Evolutionary conservation across 768 basidiomycete species (phyloP).

Genomic region (Fomitopsis serialis): DNA sequence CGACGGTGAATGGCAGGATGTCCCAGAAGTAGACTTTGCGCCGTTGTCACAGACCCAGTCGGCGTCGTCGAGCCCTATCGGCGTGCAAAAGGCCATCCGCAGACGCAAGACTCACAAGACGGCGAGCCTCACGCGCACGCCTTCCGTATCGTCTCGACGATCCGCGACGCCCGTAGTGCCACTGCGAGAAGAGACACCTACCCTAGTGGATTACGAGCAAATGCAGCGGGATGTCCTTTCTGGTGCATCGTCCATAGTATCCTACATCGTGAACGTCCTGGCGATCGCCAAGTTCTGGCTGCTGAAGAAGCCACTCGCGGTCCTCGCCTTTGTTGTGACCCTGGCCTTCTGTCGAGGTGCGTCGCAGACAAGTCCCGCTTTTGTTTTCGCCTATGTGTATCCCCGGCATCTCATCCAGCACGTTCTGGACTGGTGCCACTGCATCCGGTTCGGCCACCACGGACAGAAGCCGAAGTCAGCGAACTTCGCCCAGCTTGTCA

Average conservation of each 20-base stretch:
- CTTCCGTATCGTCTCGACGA: slow-evolving; percentile 15
- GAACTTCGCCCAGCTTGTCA: slow-evolving; percentile 56
- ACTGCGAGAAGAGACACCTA: slow-evolving; percentile 20
- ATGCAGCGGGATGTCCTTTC: slow-evolving; percentile 9
- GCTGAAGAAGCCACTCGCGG: slow-evolving; percentile 50
- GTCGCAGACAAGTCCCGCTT: slow-evolving; percentile 38
- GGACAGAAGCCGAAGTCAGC: no score
- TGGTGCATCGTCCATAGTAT: slow-evolving; percentile 19
- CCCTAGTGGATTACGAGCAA: slow-evolving; percentile 18
- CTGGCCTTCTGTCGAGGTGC: slow-evolving; percentile 37
- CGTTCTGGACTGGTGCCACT: slow-evolving; percentile 33
- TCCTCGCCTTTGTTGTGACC: slow-evolving; percentile 49
- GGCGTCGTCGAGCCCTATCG: not conserved
- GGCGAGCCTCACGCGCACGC: no score
- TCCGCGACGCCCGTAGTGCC: slow-evolving; percentile 1
- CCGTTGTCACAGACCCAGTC: not conserved
- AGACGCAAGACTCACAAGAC: slow-evolving; percentile 16
- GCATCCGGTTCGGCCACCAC: slow-evolving; percentile 9
- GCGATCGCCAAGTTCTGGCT: slow-evolving; percentile 39
- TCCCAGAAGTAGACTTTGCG: not conserved
- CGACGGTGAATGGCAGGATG: slow-evolving; percentile 13
- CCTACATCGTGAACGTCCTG: slow-evolving; percentile 46
- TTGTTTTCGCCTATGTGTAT: slow-evolving; percentile 60
- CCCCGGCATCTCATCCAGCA: slow-evolving; percentile 48
- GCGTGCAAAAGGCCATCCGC: not conserved